Evolutionary conservation across 495 filamentous ascomycete genomes (phyloP).

Genomic region (Annulohypoxylon maeteangense): DNA sequence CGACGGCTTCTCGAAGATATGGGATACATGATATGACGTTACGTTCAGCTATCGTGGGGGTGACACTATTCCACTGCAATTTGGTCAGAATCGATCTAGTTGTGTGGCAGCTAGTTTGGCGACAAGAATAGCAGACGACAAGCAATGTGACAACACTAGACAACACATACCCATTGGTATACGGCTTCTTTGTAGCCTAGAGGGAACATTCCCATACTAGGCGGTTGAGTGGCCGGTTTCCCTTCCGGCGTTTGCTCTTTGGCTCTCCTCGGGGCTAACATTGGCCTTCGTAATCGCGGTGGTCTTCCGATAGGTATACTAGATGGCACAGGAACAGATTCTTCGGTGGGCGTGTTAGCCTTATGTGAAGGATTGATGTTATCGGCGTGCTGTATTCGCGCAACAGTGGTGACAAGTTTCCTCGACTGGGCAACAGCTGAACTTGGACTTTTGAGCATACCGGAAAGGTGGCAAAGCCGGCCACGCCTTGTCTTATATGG

Average conservation of each 20-base stretch:
- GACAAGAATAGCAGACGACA: not conserved
- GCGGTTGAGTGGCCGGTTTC: slow-evolving; percentile 22
- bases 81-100: slow-evolving; percentile 19
- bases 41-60: slow-evolving; percentile 87
- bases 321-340: slow-evolving; percentile 28
- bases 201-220: slow-evolving; percentile 70
- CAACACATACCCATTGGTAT: slow-evolving; percentile 82
- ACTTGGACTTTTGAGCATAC: slow-evolving; percentile 49
- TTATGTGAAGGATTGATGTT: slow-evolving; percentile 23
- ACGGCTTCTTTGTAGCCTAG: slow-evolving; percentile 92
- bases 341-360: slow-evolving; percentile 21
- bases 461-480: slow-evolving; percentile 42
- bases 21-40: slow-evolving; percentile 89
- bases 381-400: slow-evolving; percentile 39
- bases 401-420: slow-evolving; percentile 44
- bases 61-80: slow-evolving; percentile 80
- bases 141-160: not conserved
- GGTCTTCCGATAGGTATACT: slow-evolving; percentile 29
- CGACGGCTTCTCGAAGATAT: slow-evolving; percentile 77
- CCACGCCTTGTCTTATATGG: slow-evolving; percentile 38
- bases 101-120: not conserved
- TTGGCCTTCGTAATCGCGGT: slow-evolving; percentile 15
- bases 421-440: slow-evolving; percentile 43
- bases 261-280: slow-evolving; percentile 21
- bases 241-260: slow-evolving; percentile 30